A percentile compares a stretch with the other conserved stretches of the same genome.
These are phyloP conservation scores for Paraleonurus japonicus DNA, from an alignment of 257 asterid genomes.

Conservation along the genomic window DNA sequence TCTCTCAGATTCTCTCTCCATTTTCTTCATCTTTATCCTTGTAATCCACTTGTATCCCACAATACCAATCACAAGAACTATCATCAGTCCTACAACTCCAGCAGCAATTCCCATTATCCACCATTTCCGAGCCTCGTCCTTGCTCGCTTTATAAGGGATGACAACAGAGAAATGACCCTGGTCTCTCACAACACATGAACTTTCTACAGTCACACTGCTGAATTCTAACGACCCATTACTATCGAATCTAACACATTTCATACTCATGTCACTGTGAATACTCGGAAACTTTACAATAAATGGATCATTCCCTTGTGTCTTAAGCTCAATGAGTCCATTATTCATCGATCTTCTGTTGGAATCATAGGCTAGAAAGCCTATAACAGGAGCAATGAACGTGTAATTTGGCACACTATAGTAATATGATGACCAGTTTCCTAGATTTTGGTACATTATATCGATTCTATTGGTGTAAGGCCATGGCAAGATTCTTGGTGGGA, in stretches of 20 bases:
- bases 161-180: slow-evolving; percentile 75
- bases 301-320: slow-evolving; percentile 29
- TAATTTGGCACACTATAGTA: slow-evolving; percentile 52
- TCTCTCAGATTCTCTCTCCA: slow-evolving; percentile 60
- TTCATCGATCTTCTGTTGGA: slow-evolving; percentile 11
- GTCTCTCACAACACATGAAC: slow-evolving; percentile 40
- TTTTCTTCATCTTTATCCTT: slow-evolving; percentile 34
- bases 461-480: slow-evolving; percentile 56
- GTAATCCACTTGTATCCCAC: slow-evolving; percentile 29
- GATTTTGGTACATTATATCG: slow-evolving; percentile 53
- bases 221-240: slow-evolving; percentile 46
- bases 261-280: slow-evolving; percentile 8
- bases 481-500: slow-evolving; percentile 50
- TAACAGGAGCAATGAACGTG: slow-evolving; percentile 58
- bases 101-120: slow-evolving; percentile 53
- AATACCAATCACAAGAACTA: slow-evolving; percentile 24
- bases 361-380: slow-evolving; percentile 57
- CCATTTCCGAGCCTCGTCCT: slow-evolving; percentile 24
- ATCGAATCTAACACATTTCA: slow-evolving; percentile 63
- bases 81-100: slow-evolving; percentile 48
- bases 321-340: slow-evolving; percentile 34
- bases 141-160: slow-evolving; percentile 32
- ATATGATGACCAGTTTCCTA: slow-evolving; percentile 56
- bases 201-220: slow-evolving; percentile 33
- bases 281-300: slow-evolving; percentile 50